Evolutionary conservation across 768 basidiomycete genomes (phyloP).

Genomic region (Leccinellum rugosiceps): DNA sequence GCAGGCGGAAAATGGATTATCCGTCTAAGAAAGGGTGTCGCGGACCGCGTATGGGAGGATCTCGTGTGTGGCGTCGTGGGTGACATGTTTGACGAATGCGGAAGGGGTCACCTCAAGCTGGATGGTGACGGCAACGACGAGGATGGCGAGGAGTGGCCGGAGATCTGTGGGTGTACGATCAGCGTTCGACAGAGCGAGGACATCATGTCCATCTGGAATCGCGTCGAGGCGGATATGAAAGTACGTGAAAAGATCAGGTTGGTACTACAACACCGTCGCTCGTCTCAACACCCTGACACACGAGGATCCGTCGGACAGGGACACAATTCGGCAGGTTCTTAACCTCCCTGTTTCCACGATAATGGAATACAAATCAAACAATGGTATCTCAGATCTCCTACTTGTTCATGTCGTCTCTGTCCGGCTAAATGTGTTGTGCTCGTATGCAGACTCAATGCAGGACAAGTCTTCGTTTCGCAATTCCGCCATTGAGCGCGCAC

Average conservation of each 20-base stretch:
- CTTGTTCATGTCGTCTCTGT: neutral
- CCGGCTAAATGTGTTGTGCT: neutral
- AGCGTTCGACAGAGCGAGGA: constrained; percentile 93
- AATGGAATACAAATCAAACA: constrained; percentile 96
- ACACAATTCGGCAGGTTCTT: constrained; percentile 74
- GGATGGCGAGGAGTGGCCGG: constrained; percentile 54
- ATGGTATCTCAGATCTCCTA: constrained; percentile 45
- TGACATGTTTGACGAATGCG: constrained; percentile 79
- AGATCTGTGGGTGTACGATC: constrained; percentile 94
- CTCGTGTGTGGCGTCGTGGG: constrained; percentile 84
- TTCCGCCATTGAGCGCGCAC: constrained; percentile 49
- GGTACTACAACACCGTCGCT: constrained; percentile 35
- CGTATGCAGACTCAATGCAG: constrained; percentile 72
- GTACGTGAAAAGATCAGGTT: constrained; percentile 81
- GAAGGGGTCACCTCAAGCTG: constrained; percentile 30
- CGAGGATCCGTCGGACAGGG: constrained; percentile 43
- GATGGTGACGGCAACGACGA: constrained; percentile 35
- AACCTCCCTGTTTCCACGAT: constrained; percentile 72
- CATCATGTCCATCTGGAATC: constrained; percentile 91
- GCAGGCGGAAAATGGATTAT: constrained; percentile 95
- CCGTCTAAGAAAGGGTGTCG: constrained; percentile 85
- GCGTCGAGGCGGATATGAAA: constrained; percentile 71
- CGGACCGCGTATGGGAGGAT: constrained; percentile 90
- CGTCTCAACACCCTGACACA: constrained; percentile 19
- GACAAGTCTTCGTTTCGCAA: constrained; percentile 85